These are phyloP conservation scores for Aspergillus fijiensis DNA, from an alignment of 2,329 filamentous ascomycete genomes.

Conservation along the genomic window DNA sequence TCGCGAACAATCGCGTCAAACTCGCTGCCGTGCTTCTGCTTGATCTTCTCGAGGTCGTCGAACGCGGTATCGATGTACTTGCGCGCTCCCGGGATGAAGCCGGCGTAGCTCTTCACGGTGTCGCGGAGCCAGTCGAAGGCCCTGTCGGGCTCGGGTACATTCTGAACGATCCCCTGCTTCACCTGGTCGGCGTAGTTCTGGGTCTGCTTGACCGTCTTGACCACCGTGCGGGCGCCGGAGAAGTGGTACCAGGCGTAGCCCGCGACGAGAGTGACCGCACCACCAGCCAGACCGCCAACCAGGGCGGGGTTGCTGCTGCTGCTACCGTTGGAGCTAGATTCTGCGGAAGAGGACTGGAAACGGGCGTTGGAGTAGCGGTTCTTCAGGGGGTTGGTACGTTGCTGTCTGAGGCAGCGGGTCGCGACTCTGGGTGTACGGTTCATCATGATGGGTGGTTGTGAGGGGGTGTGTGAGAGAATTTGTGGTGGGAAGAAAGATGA, in stretches of 20 bases:
- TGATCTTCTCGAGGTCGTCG: constrained; percentile 67
- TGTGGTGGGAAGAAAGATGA: not conserved
- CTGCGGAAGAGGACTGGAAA: constrained; percentile 30
- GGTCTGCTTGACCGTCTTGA: constrained; percentile 55
- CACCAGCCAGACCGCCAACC: constrained; percentile 52
- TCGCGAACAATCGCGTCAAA: constrained; percentile 67
- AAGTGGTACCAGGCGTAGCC: constrained; percentile 56
- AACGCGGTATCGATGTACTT: constrained; percentile 69
- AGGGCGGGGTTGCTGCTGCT: constrained; percentile 33
- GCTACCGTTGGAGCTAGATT: constrained; percentile 21
- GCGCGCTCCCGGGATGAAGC: constrained; percentile 69
- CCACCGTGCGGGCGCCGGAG: constrained; percentile 51
- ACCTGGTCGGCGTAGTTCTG: constrained; percentile 62
- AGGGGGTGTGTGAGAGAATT: not conserved
- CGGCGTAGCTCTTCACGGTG: constrained; percentile 67
- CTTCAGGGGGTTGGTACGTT: not conserved
- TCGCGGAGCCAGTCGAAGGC: constrained; percentile 65
- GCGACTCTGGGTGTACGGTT: constrained; percentile 2
- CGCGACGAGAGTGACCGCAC: constrained; percentile 46
- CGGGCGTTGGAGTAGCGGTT: constrained; percentile 19
- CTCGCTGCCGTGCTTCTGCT: constrained; percentile 66
- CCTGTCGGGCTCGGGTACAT: constrained; percentile 65
- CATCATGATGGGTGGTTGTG: constrained; percentile 1
- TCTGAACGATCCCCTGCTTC: constrained; percentile 60
- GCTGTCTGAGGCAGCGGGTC: constrained; percentile 2